Base-by-base conservation (phyloP, 345 rosid genomes). In the Garcia nutans region DNA sequence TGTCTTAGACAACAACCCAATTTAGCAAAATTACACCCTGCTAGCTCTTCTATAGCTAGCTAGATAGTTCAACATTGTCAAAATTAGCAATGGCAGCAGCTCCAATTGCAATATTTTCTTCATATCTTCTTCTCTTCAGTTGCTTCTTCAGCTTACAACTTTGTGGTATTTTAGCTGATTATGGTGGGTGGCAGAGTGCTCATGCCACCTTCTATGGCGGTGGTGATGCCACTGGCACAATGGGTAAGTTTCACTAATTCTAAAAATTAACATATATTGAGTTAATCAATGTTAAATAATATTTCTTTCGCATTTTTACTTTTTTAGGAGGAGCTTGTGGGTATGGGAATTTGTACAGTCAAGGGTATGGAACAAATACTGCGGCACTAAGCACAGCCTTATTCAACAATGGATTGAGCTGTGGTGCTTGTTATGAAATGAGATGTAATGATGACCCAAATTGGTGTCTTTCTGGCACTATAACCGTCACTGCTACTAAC, bases 121-220 rank as follows among this genome's bases (percentile, higher is more conserved):
- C 45, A 0, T 56, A 52, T 37, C 19, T 68, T 75, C 76, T 81
- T 65, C 68, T 78, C 49, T 13, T 72, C 10, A 5, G 59, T 50
- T 50, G 71, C 70, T 65, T 54, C 56, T 58, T 78, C 55, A 59
- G 20, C 41, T 59, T 64, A 19, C 55, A 71, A 28, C 54, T 82
- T 66, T 63, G 71, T 22, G 69, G 22, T 37, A 64, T 72, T 54
- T n/a, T 67, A 16, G 85, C 77, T 6, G 81, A 83, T 44, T 65
- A 76, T 69, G 79, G 88, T 23, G 86, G 84, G 42, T 85, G 88
- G 88, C 41, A 85, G 60, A 59, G 76, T 28, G 86, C 79, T 16
- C 88, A 85, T 62, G 88, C 88, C 59, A 85, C 88, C 58, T 85
- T 85, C 78, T 85, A 83, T 31, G 88, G 88, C 15, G 88, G 86